A percentile compares a stretch with the other conserved stretches of the same genome.
phyloP scores from a whole-genome alignment of 148 eudicot species.

The Spergularia marina region DNA sequence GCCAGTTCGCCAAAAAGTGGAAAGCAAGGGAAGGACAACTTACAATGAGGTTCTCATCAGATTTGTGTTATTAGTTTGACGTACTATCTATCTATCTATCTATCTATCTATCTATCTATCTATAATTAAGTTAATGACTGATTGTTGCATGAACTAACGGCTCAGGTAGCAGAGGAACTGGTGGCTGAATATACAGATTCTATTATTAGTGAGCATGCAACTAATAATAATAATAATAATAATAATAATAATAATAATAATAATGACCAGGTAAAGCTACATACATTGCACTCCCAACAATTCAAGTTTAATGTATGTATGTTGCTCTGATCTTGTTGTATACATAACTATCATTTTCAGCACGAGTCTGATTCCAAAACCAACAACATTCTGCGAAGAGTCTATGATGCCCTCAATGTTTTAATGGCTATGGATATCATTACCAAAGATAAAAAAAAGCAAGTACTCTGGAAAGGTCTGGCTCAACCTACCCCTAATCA shows the following conservation, averaged over 20 bases:
- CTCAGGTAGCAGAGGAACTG: slow-evolving; percentile 97
- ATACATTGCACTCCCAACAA: background rate
- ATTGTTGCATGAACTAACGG: slow-evolving; percentile 14
- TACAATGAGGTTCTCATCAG: slow-evolving; percentile 65
- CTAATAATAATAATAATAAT: slow-evolving; percentile 25
- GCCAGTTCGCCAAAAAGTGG: slow-evolving; percentile 94
- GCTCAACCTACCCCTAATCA: slow-evolving; percentile 70
- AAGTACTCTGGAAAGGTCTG: slow-evolving; percentile 91
- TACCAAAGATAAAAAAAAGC: slow-evolving; percentile 85
- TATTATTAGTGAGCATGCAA: slow-evolving; percentile 30
- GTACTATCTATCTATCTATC: too few species aligned
- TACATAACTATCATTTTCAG: slow-evolving; percentile 21
- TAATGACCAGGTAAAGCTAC: slow-evolving; percentile 43
- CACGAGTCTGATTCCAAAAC: slow-evolving; percentile 83
- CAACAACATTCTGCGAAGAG: slow-evolving; percentile 90
- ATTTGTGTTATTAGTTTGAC: background rate
- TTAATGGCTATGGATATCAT: slow-evolving; percentile 94
- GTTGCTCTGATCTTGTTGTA: too few species aligned
- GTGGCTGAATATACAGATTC: slow-evolving; percentile 88
- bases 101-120: too few species aligned
- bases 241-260: slow-evolving; percentile 15
- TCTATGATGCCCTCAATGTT: slow-evolving; percentile 92
- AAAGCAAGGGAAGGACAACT: slow-evolving; percentile 97
- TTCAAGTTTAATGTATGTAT: background rate
- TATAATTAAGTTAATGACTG: too few species aligned